Evolutionary conservation across 495 filamentous ascomycete species (phyloP).

Genomic region (Melanomma pulvis-pyrius): DNA sequence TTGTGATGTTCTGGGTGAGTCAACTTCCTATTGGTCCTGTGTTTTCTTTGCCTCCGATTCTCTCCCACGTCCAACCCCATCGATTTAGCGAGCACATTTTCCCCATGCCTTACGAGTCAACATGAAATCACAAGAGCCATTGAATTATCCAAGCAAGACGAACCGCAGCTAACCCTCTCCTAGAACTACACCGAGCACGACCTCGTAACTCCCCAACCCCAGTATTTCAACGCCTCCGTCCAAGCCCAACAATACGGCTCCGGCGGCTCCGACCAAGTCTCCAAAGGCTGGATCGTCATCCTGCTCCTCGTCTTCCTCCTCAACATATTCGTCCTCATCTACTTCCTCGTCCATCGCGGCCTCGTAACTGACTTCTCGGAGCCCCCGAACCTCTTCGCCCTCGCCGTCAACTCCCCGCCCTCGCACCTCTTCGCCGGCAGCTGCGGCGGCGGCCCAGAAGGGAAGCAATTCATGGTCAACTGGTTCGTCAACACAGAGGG

Average conservation of each 20-base stretch:
- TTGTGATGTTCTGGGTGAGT: constrained; percentile 56
- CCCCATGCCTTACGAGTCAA: no score
- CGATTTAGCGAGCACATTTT: neutral
- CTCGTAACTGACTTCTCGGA: constrained; percentile 77
- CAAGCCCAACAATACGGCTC: constrained; percentile 65
- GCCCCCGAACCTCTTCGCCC: constrained; percentile 69
- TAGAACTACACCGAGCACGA: constrained; percentile 49
- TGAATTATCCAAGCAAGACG: no score
- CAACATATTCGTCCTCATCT: constrained; percentile 63
- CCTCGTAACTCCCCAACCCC: constrained; percentile 47
- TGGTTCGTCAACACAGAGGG: constrained; percentile 60
- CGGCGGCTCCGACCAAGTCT: constrained; percentile 58
- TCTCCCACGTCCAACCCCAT: neutral
- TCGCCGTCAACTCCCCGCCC: constrained; percentile 69
- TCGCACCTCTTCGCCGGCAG: constrained; percentile 57
- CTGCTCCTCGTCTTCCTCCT: constrained; percentile 63
- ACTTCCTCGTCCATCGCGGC: constrained; percentile 54
- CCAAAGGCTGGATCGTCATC: constrained; percentile 65
- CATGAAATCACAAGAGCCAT: neutral
- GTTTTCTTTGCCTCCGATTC: neutral
- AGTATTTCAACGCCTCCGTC: constrained; percentile 61
- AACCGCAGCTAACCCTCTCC: neutral
- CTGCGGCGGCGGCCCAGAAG: constrained; percentile 66
- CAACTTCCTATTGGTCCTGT: neutral
- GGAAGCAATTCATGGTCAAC: constrained; percentile 55